phyloP scores from a whole-genome alignment of 768 basidiomycete species.

The Termitomyces sp. region DNA sequence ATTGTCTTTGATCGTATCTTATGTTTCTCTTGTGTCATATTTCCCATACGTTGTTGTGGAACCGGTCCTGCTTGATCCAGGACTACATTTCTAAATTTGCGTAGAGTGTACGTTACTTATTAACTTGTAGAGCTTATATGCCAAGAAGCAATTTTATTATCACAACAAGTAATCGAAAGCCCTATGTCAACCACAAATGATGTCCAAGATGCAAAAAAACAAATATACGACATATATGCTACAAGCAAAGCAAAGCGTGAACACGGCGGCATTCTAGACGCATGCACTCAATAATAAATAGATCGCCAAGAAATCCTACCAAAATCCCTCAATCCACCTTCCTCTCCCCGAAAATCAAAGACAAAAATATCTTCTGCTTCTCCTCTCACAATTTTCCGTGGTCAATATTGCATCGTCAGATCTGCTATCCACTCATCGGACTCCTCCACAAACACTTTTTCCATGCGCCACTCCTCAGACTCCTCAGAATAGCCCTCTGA shows the following conservation, averaged over 20 bases:
- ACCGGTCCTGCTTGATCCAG: background rate
- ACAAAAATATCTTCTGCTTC: background rate
- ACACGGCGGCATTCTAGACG: background rate
- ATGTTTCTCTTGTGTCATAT: background rate
- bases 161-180: background rate
- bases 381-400: conserved; percentile 1
- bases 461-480: background rate
- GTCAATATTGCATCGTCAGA: background rate
- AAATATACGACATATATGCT: background rate
- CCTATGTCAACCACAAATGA: background rate
- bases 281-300: background rate
- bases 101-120: conserved; percentile 15
- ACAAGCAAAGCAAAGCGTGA: background rate
- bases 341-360: background rate
- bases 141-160: background rate
- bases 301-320: background rate
- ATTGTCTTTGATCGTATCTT: conserved; percentile 5
- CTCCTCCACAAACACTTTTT: background rate
- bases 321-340: background rate
- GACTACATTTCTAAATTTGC: conserved; percentile 1
- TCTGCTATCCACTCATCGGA: background rate
- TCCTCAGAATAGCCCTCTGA: background rate
- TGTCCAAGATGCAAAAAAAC: background rate
- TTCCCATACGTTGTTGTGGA: background rate
- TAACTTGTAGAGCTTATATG: conserved; percentile 9